Evolutionary conservation across 257 asterid genomes (phyloP).

Genomic region (Solanum gandarillasii): DNA sequence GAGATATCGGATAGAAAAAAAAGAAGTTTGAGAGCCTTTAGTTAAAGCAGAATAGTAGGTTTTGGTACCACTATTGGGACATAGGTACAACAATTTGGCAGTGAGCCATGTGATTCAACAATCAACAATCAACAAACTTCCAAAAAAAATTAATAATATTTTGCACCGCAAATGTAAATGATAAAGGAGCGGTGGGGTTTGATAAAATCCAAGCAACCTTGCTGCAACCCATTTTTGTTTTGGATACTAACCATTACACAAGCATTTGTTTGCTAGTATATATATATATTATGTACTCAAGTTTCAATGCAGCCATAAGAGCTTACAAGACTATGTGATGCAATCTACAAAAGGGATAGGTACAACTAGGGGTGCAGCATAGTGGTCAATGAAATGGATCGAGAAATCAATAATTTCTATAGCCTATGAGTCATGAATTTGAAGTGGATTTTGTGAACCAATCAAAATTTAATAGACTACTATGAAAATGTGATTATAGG

Average conservation of each 20-base stretch:
- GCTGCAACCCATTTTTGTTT: neutral
- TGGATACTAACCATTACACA: neutral
- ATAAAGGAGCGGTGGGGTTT: neutral
- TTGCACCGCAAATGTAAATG: neutral
- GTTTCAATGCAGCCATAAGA: neutral
- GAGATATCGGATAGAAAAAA: neutral
- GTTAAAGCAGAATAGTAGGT: neutral
- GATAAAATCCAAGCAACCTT: neutral
- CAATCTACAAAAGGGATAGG: neutral
- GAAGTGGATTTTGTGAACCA: neutral
- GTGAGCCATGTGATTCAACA: constrained; percentile 16
- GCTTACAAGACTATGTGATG: neutral
- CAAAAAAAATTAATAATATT: neutral
- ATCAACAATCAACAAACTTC: neutral
- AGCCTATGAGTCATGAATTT: neutral
- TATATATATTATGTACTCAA: neutral
- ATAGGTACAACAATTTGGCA: constrained; percentile 12
- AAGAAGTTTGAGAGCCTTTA: neutral
- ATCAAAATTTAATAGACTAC: neutral
- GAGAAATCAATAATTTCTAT: neutral
- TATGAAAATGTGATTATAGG: neutral
- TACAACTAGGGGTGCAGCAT: neutral
- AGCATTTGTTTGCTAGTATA: neutral
- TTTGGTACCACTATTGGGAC: neutral
- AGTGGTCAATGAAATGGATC: neutral